Conservation (phyloP, 129 eudicot genomes). For the Smallanthus sonchifolius region DNA sequence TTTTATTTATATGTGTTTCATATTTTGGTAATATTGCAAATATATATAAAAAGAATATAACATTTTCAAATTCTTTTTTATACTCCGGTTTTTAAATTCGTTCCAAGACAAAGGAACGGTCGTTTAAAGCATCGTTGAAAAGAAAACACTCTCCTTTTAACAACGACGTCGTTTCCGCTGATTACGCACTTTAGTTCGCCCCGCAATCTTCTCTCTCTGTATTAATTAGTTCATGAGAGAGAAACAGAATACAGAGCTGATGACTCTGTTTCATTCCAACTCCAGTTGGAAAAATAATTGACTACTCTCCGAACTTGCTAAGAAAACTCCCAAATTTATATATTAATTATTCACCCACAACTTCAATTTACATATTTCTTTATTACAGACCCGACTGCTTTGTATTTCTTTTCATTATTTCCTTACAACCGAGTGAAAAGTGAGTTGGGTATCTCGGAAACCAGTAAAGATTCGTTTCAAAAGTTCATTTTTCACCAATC, state of each 20-base stretch:
- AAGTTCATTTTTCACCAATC: constrained; percentile 10
- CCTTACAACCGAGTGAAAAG: not conserved
- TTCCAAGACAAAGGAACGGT: too few relatives aligned
- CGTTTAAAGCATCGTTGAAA: too few relatives aligned
- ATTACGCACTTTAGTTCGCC: constrained; percentile 16
- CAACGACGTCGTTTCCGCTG: constrained; percentile 35
- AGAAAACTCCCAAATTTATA: constrained; percentile 9
- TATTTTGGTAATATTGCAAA: too few relatives aligned
- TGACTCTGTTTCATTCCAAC: not conserved
- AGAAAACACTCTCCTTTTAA: not conserved
- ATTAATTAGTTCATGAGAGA: constrained; percentile 21
- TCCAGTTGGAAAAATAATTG: constrained; percentile 27
- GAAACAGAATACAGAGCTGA: not conserved
- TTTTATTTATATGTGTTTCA: too few relatives aligned
- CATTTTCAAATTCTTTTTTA: too few relatives aligned
- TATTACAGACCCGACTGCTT: constrained; percentile 12
- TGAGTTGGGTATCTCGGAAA: constrained; percentile 35
- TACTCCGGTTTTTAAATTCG: too few relatives aligned
- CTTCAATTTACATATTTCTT: constrained; percentile 18
- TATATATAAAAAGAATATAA: too few relatives aligned
- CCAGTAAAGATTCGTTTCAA: constrained; percentile 20
- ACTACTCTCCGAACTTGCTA: constrained; percentile 18
- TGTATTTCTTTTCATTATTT: not conserved
- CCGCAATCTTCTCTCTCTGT: constrained; percentile 1
- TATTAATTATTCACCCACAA: not conserved